Base-by-base conservation (phyloP, 192 early-diverging fungal genomes). In the Diversispora eburnea region DNA sequence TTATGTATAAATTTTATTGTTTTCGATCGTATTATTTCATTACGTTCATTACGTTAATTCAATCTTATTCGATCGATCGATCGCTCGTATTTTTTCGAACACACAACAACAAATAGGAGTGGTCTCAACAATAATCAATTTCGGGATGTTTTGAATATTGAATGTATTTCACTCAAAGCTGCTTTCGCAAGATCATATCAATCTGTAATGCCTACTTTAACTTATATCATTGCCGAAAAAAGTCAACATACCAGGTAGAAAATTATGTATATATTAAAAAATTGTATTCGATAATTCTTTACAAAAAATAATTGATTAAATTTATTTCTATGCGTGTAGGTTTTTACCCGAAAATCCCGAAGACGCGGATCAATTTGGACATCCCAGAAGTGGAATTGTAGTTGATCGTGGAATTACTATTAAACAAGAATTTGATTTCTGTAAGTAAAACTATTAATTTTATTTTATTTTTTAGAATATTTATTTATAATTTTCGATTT, bases 71-170 rank as follows among this genome's bases (percentile, higher is more conserved):
- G 25, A 33, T 33, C 25, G n/a, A n/a, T 33, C 2, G 2, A 1
- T 33, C 25, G 2, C 0, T 33, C 25, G 0, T 33, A 33, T 33
- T 33, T 2, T 0, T 1, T 33, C 25, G 25, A 33, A 33, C 25
- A 33, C 25, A n/a, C n/a, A n/a, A n/a, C n/a, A n/a, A n/a, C 25
- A 0, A 33, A 0, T 33, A 91, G 95, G 72, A 93, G 95, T 76
- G 94, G 94, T 52, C 88, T 97, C 19, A 91, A 91, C 5, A 94
- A 98, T 47, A 88, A 90, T 5, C 93, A 97, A 81, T 95, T 94
- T 73, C 72, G 74, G 10, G 85, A 88, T 60, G 91, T 96, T 0
- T 74, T 93, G 20, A 81, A 88, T 33, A 79, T 72, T 46, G 97
- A 99, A 77, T 80, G 95, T 9, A 88, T 56, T 3, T 86, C 88